Conservation (phyloP, 495 filamentous ascomycete species). For the Aspergillus hancockii region DNA sequence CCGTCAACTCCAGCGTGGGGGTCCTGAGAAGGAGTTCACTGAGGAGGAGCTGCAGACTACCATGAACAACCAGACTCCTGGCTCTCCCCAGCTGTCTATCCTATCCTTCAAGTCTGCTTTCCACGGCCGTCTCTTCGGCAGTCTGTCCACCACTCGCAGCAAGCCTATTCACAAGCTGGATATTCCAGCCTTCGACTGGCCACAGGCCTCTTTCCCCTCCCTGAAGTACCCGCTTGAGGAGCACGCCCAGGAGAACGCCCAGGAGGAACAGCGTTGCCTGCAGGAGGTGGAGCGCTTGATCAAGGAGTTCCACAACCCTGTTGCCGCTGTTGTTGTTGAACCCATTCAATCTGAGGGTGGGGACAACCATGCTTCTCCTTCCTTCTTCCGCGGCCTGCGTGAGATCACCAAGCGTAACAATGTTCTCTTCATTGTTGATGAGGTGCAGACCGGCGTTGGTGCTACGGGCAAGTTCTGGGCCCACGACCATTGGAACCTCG, state of each 20-base stretch:
- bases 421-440: constrained; percentile 94
- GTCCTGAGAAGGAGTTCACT: constrained; percentile 78
- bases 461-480: constrained; percentile 97
- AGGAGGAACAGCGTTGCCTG: constrained; percentile 82
- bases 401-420: constrained; percentile 82
- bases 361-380: constrained; percentile 95
- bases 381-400: constrained; percentile 88
- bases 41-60: constrained; percentile 72
- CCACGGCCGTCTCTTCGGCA: constrained; percentile 94
- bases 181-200: constrained; percentile 98
- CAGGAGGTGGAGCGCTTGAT: constrained; percentile 87
- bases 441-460: constrained; percentile 96
- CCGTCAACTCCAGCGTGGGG: constrained; percentile 85
- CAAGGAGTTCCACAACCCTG: constrained; percentile 80
- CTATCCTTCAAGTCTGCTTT: constrained; percentile 91
- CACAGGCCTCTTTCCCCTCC: constrained; percentile 86
- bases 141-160: constrained; percentile 87
- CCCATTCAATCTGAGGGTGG: constrained; percentile 98
- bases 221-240: constrained; percentile 91
- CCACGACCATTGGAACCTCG: constrained; percentile 93
- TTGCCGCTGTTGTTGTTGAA: constrained; percentile 87
- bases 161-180: constrained; percentile 99
- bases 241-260: constrained; percentile 76
- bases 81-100: constrained; percentile 83
- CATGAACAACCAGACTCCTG: constrained; percentile 86